Evolutionary conservation across 179 eudicot species (phyloP).

Genomic region (Pouteria campechiana): DNA sequence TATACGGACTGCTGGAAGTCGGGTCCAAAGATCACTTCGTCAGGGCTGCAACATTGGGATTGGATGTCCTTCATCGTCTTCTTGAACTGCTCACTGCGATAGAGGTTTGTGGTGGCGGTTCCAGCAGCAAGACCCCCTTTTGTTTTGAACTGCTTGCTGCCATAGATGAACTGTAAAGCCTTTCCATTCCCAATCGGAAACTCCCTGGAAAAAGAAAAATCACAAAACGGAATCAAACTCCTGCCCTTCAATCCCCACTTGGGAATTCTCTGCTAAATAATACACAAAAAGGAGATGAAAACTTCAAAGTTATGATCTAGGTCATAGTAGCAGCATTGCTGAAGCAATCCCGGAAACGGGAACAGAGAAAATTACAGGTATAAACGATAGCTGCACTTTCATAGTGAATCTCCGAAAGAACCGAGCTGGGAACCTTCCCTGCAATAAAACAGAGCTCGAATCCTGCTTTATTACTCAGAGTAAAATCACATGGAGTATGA

Average conservation of each 20-base stretch:
- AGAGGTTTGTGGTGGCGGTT: constrained; percentile 83
- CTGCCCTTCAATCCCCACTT: constrained; percentile 6
- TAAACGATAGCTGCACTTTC: no score
- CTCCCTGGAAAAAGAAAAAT: constrained; percentile 30
- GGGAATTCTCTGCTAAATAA: no score
- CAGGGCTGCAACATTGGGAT: constrained; percentile 74
- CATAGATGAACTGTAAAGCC: constrained; percentile 56
- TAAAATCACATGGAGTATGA: no score
- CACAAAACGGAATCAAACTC: background rate
- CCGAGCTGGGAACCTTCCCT: no score
- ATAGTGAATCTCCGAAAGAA: no score
- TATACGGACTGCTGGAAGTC: constrained; percentile 80
- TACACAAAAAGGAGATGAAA: no score
- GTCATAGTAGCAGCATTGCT: no score
- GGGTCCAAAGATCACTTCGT: constrained; percentile 73
- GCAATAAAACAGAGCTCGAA: no score
- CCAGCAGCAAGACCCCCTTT: constrained; percentile 73
- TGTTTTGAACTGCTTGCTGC: constrained; percentile 81
- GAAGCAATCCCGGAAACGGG: no score
- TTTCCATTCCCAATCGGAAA: constrained; percentile 68
- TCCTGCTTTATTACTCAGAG: no score
- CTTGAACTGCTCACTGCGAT: constrained; percentile 35
- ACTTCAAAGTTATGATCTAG: no score
- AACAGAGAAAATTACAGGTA: no score
- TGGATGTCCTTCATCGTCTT: constrained; percentile 46